phyloP scores from a whole-genome alignment of 1,139 yeast genomes.

The Hyphopichia burtonii region DNA sequence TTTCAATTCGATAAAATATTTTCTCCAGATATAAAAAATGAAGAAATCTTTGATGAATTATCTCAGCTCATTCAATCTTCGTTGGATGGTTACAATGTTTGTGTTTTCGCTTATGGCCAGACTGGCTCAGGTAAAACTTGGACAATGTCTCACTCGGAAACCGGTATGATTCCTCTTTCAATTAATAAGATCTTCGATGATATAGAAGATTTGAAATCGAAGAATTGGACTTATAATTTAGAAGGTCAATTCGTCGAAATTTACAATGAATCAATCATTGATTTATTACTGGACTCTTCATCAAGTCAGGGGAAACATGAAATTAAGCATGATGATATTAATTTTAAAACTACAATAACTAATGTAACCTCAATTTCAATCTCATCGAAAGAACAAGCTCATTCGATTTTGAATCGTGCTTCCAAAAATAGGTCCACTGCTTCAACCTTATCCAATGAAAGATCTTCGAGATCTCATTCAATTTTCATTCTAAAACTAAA shows the following conservation, averaged over 20 bases:
- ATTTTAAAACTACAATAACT: conserved; percentile 55
- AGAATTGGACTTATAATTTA: conserved; percentile 67
- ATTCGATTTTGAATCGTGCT: conserved; percentile 52
- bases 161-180: conserved; percentile 85
- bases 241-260: conserved; percentile 85
- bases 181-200: conserved; percentile 69
- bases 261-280: conserved; percentile 79
- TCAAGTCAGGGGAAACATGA: conserved; percentile 49
- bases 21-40: conserved; percentile 50
- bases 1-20: conserved; percentile 84
- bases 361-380: conserved; percentile 56
- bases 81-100: conserved; percentile 86
- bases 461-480: conserved; percentile 70
- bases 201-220: conserved; percentile 44
- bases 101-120: conserved; percentile 96
- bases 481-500: conserved; percentile 65
- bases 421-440: conserved; percentile 72
- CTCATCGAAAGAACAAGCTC: conserved; percentile 50
- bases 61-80: conserved; percentile 88
- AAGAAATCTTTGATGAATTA: conserved; percentile 74
- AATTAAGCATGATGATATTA: conserved; percentile 66
- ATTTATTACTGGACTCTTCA: conserved; percentile 44
- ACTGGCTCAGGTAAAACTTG: conserved; percentile 96
- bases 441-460: conserved; percentile 74
- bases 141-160: conserved; percentile 74